Percentiles rank a stretch among this genome's conserved stretches.
These are phyloP conservation scores for Jatropha podagrica DNA, from an alignment of 441 rosid species.

Conservation along the genomic window DNA sequence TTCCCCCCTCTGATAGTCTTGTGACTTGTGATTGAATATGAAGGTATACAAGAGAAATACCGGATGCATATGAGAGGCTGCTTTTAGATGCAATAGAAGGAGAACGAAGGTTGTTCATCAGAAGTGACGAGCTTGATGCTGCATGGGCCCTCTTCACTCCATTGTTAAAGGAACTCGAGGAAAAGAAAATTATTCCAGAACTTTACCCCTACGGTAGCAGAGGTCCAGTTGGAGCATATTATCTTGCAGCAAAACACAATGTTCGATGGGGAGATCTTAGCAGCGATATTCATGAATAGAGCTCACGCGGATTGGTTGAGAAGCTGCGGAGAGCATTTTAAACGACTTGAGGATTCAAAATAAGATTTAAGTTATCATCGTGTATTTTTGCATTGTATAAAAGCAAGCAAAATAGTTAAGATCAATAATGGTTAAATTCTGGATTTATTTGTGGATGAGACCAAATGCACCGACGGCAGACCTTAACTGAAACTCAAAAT, in stretches of 20 bases:
- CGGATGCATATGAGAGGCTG: constrained; percentile 93
- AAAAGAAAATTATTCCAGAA: constrained; percentile 71
- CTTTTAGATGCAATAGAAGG: constrained; percentile 88
- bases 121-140: constrained; percentile 95
- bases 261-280: constrained; percentile 90
- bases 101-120: constrained; percentile 78
- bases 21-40: not conserved
- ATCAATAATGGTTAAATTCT: not conserved
- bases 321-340: not conserved
- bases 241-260: constrained; percentile 87
- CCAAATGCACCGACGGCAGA: no score
- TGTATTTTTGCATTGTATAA: not conserved
- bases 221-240: constrained; percentile 90
- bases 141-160: constrained; percentile 91
- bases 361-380: not conserved
- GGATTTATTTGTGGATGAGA: no score
- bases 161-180: constrained; percentile 65
- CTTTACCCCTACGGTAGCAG: constrained; percentile 89
- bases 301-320: not conserved
- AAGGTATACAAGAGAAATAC: constrained; percentile 78
- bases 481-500: no score
- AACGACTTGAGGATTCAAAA: not conserved
- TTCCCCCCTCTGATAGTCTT: not conserved
- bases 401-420: not conserved
- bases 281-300: constrained; percentile 38